Percentiles rank a stretch among this genome's conserved stretches.
Conservation (phyloP, 768 basidiomycete genomes). For the Phaeolepiota aurea region DNA sequence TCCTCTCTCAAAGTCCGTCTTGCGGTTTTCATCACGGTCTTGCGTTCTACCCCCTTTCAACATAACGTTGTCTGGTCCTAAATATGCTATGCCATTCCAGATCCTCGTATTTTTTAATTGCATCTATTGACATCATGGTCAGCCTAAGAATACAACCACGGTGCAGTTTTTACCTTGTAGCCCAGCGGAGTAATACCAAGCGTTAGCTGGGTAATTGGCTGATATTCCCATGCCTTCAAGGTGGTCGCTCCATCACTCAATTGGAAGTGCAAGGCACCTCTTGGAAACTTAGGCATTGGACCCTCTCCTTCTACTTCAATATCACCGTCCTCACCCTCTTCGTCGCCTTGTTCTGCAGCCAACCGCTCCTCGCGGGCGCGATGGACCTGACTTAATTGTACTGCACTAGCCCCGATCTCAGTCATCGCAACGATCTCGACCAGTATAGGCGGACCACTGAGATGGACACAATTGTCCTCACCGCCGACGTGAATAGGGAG, state of each 20-base stretch:
- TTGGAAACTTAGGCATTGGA: slow-evolving; percentile 73
- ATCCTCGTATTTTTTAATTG: slow-evolving; percentile 61
- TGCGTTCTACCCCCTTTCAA: slow-evolving; percentile 55
- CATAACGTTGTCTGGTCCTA: slow-evolving; percentile 61
- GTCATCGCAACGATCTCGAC: slow-evolving; percentile 74
- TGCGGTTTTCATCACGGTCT: slow-evolving; percentile 54
- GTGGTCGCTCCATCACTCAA: slow-evolving; percentile 69
- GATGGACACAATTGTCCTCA: slow-evolving; percentile 21
- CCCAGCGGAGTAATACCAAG: slow-evolving; percentile 77
- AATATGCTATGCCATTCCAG: slow-evolving; percentile 63
- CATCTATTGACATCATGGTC: slow-evolving; percentile 34
- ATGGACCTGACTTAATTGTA: slow-evolving; percentile 64
- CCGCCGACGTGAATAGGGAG: slow-evolving; percentile 38
- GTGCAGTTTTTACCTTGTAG: slow-evolving; percentile 51
- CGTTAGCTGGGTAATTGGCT: slow-evolving; percentile 50
- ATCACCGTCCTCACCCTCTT: slow-evolving; percentile 42
- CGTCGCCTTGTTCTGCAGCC: slow-evolving; percentile 37
- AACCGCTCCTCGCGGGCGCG: slow-evolving; percentile 56
- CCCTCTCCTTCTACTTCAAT: slow-evolving; percentile 61
- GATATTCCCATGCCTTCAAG: slow-evolving; percentile 75
- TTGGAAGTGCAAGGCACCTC: slow-evolving; percentile 69
- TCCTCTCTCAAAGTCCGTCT: slow-evolving; percentile 49
- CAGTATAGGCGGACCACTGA: slow-evolving; percentile 44
- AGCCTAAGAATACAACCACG: not conserved
- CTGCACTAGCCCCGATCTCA: slow-evolving; percentile 81